Evolutionary conservation across 2,329 filamentous ascomycete species (phyloP).

Genomic region (Colletotrichum echinochloae): DNA sequence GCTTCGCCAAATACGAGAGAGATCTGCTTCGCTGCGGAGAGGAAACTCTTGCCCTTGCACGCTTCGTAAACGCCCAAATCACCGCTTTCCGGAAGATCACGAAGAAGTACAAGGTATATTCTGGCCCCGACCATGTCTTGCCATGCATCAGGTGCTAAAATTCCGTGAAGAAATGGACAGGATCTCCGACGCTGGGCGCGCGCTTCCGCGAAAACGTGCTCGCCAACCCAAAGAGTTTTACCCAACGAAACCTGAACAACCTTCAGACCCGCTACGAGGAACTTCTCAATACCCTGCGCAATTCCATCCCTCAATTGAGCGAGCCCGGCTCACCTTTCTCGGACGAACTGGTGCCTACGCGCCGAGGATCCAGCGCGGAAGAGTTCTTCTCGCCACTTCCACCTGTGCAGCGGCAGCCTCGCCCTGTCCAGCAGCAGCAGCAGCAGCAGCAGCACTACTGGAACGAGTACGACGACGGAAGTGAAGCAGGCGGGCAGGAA

Average conservation of each 20-base stretch:
- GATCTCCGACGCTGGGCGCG: constrained; percentile 72
- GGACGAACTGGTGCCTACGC: constrained; percentile 44
- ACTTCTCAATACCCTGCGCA: constrained; percentile 60
- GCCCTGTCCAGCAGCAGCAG: constrained; percentile 43
- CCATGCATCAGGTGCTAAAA: constrained; percentile 5
- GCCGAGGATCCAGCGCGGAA: constrained; percentile 35
- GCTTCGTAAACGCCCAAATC: constrained; percentile 80
- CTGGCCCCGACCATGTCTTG: neutral
- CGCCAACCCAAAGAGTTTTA: constrained; percentile 77
- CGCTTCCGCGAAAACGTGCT: constrained; percentile 77
- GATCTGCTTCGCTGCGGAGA: constrained; percentile 71
- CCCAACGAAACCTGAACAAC: constrained; percentile 71
- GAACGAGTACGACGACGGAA: constrained; percentile 89
- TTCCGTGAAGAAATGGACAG: constrained; percentile 79
- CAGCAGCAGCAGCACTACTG: constrained; percentile 69
- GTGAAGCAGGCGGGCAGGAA: constrained; percentile 68
- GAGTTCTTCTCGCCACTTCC: constrained; percentile 33
- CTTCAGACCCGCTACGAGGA: constrained; percentile 64
- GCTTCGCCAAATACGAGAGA: constrained; percentile 65
- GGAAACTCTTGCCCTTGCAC: constrained; percentile 76
- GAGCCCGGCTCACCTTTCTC: constrained; percentile 55
- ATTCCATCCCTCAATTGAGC: constrained; percentile 56
- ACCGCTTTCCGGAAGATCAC: constrained; percentile 85
- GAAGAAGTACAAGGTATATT: constrained; percentile 81
- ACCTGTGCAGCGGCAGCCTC: constrained; percentile 41